Evolutionary conservation across 2,329 filamentous ascomycete genomes (phyloP).

Genomic region (Zymoseptoria pseudotritici): DNA sequence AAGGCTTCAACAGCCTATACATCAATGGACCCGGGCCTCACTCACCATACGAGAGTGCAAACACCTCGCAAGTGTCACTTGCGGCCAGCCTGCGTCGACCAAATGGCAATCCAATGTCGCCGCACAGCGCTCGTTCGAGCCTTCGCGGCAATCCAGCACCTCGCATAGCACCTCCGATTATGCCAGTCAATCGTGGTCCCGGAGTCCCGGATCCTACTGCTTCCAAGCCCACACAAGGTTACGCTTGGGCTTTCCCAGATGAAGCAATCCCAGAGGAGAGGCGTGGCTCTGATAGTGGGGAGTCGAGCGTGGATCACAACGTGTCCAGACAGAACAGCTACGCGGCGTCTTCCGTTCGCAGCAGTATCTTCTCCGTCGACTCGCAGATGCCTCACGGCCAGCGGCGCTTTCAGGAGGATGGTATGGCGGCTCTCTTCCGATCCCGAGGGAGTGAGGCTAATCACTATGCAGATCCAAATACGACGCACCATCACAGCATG

Average conservation of each 20-base stretch:
- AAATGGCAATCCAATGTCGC: slow-evolving; percentile 42
- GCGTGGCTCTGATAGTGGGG: slow-evolving; percentile 42
- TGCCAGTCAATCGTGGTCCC: slow-evolving; percentile 56
- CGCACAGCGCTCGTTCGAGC: slow-evolving; percentile 30
- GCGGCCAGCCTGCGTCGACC: slow-evolving; percentile 58
- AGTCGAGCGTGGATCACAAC: slow-evolving; percentile 40
- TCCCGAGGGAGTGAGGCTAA: slow-evolving; percentile 5
- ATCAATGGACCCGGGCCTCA: slow-evolving; percentile 46
- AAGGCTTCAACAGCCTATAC: slow-evolving; percentile 61
- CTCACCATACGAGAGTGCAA: slow-evolving; percentile 68
- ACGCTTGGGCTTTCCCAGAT: slow-evolving; percentile 77
- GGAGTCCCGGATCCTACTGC: slow-evolving; percentile 58
- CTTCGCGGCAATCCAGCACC: slow-evolving; percentile 37
- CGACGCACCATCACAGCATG: slow-evolving; percentile 64
- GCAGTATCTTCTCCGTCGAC: slow-evolving; percentile 70
- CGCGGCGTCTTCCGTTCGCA: slow-evolving; percentile 68
- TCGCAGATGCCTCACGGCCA: slow-evolving; percentile 66
- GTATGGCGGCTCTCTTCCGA: slow-evolving; percentile 23
- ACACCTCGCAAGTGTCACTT: slow-evolving; percentile 68
- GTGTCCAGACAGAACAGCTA: slow-evolving; percentile 67
- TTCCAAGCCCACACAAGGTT: slow-evolving; percentile 72
- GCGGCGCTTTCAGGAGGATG: slow-evolving; percentile 59
- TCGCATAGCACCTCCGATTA: slow-evolving; percentile 68
- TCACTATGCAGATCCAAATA: slow-evolving; percentile 31
- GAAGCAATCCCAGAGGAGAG: slow-evolving; percentile 52